Percentiles rank a stretch among this genome's conserved stretches.
These are phyloP conservation scores for Apiotrichum siamense DNA, from an alignment of 1,284 basidiomycete species.

Conservation along the genomic window DNA sequence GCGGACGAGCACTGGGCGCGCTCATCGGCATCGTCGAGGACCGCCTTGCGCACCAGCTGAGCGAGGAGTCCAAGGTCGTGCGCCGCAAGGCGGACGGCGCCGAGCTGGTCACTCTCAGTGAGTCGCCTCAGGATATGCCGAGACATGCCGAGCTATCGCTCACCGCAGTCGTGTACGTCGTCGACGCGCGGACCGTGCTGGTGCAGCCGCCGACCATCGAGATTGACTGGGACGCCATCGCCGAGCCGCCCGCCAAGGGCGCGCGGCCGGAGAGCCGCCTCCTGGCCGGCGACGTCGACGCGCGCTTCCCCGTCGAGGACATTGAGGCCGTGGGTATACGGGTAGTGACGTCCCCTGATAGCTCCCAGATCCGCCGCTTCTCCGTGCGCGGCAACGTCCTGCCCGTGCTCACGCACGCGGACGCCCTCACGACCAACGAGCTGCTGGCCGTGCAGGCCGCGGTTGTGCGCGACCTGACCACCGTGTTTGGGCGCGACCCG, in stretches of 20 bases:
- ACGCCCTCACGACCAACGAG: slow-evolving; percentile 31
- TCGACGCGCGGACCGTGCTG: slow-evolving; percentile 37
- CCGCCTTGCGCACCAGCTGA: slow-evolving; percentile 30
- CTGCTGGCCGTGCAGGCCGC: slow-evolving; percentile 22
- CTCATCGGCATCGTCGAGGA: slow-evolving; percentile 37
- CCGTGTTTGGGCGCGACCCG: slow-evolving; percentile 17
- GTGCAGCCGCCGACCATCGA: slow-evolving; percentile 5
- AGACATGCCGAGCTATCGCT: neutral
- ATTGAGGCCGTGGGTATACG: slow-evolving; percentile 14
- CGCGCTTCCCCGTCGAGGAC: slow-evolving; percentile 13
- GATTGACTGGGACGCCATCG: slow-evolving; percentile 17
- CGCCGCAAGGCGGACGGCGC: slow-evolving; percentile 32
- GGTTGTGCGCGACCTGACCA: slow-evolving; percentile 26
- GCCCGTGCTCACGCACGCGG: slow-evolving; percentile 35
- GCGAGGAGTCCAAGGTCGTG: slow-evolving; percentile 39
- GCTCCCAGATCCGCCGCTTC: slow-evolving; percentile 32
- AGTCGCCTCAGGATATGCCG: slow-evolving; percentile 2
- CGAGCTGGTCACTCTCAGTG: slow-evolving; percentile 38
- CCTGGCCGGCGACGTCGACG: slow-evolving; percentile 4
- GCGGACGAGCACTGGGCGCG: slow-evolving; percentile 25
- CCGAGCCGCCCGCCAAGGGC: slow-evolving; percentile 7
- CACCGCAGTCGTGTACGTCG: slow-evolving; percentile 36
- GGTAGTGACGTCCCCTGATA: neutral
- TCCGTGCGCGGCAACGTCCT: slow-evolving; percentile 34
- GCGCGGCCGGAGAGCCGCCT: slow-evolving; percentile 2